Conservation (phyloP, 768 basidiomycete species). For the Roridomyces roridus region DNA sequence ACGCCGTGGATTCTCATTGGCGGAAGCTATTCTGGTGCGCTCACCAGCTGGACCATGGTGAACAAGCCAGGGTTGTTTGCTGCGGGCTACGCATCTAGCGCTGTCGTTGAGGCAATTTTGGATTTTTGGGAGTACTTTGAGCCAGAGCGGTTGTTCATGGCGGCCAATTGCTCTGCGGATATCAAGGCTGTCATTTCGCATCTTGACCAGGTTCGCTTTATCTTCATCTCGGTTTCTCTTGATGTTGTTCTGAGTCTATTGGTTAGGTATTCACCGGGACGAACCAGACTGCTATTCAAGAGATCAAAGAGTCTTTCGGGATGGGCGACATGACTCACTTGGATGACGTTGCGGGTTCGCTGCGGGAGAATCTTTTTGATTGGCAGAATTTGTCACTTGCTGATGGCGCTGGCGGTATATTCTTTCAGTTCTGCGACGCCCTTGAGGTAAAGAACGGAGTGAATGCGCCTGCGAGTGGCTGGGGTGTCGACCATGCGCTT, state of each 20-base stretch:
- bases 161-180: constrained; percentile 76
- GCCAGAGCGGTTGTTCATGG: constrained; percentile 72
- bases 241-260: not conserved
- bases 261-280: constrained; percentile 47
- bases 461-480: constrained; percentile 56
- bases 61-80: constrained; percentile 67
- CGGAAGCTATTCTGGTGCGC: constrained; percentile 56
- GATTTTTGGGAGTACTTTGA: constrained; percentile 79
- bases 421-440: constrained; percentile 71
- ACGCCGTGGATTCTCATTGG: constrained; percentile 58
- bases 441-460: constrained; percentile 67
- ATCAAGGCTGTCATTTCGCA: constrained; percentile 67
- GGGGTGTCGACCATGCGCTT: constrained; percentile 68
- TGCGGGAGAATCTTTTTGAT: constrained; percentile 65
- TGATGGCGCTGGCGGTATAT: constrained; percentile 49
- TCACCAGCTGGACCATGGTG: constrained; percentile 72
- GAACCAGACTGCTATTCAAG: constrained; percentile 52
- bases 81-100: constrained; percentile 72
- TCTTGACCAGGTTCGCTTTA: constrained; percentile 54
- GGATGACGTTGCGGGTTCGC: constrained; percentile 70
- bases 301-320: constrained; percentile 64
- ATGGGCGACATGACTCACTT: constrained; percentile 61
- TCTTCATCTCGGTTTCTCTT: too few species aligned
- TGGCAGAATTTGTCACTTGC: constrained; percentile 70
- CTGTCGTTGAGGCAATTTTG: constrained; percentile 67